Evolutionary conservation across 176 grass and related monocot genomes (phyloP).

Genomic region (Chrysopogon serrulatus): DNA sequence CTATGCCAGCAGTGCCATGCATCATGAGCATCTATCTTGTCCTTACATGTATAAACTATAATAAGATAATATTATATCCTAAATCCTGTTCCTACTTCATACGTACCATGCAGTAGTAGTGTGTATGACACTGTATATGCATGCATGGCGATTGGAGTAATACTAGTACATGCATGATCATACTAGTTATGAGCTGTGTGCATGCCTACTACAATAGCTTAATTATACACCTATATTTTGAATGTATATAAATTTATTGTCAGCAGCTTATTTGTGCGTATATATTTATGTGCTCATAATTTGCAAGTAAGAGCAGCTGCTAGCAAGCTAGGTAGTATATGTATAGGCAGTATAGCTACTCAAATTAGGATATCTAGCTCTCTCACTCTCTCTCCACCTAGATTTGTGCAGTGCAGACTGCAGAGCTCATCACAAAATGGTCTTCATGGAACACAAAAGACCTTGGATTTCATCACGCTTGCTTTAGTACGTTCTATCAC

Average conservation of each 20-base stretch:
- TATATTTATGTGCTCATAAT: background rate
- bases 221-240: background rate
- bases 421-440: background rate
- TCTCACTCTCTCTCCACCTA: background rate
- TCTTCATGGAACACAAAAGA: slow-evolving; percentile 30
- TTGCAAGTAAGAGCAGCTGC: background rate
- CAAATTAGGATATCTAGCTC: background rate
- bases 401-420: background rate
- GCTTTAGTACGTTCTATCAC: slow-evolving; percentile 46
- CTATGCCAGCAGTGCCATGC: slow-evolving; percentile 4
- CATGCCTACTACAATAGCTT: background rate
- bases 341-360: too few species aligned
- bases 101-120: too few species aligned
- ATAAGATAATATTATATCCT: background rate
- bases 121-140: background rate
- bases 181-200: background rate
- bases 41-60: background rate
- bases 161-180: background rate
- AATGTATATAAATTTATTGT: background rate
- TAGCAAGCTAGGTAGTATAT: background rate
- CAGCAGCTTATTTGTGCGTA: background rate
- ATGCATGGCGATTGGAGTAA: background rate
- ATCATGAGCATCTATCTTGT: slow-evolving; percentile 3
- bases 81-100: background rate
- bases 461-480: slow-evolving; percentile 29